Evolutionary conservation across 495 filamentous ascomycete genomes (phyloP), one percentile per base, ranked within the genome.

Genomic region (Neurospora sp.): DNA sequence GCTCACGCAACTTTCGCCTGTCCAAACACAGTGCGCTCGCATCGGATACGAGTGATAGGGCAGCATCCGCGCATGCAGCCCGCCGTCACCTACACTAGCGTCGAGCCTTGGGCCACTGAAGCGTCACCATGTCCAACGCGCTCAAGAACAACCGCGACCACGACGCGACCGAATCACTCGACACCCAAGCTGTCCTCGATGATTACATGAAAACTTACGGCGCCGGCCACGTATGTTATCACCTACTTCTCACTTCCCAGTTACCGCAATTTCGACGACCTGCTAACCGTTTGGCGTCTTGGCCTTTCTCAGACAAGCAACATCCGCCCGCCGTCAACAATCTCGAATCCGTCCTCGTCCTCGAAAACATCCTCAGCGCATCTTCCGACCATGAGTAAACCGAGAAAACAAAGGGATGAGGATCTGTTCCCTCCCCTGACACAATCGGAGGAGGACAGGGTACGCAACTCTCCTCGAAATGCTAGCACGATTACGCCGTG

Each of bases 121-220:
- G 9, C 16, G 31, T 31, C 40, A 72, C 20, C 41, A 59, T 31
- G 41, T 38, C 71, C 9, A 42, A 27, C 35, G 48, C 71, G 44
- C 37, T 39, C 35, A n/a, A 27, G 38, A 16, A 39, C 46, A 72
- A 31, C 39, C 27, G 76, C 3, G 40, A 77, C 12, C 72, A 76
- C 2, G 73, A 73, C 39, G 46, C 71, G 27, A 75, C 77, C 73
- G 78, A 78, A 23, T 77, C 77, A 14, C 77, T 80, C 71, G 77
- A 79, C 72, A 80, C 75, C 75, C 78, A 78, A 48, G 31, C 72
- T 5, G 39, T 80, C 35, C 39, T 78, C 3, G 72, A 78, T 35
- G 70, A 73, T 59, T 75, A 80, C 37, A 78, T 77, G 72, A 71
- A 38, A 46, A 39, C 69, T 5, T 76, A 74, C 54, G 77, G 76